A percentile compares a stretch with the other conserved stretches of the same genome.
Conservation (phyloP, 495 filamentous ascomycete genomes). For the Echria macrotheca region DNA sequence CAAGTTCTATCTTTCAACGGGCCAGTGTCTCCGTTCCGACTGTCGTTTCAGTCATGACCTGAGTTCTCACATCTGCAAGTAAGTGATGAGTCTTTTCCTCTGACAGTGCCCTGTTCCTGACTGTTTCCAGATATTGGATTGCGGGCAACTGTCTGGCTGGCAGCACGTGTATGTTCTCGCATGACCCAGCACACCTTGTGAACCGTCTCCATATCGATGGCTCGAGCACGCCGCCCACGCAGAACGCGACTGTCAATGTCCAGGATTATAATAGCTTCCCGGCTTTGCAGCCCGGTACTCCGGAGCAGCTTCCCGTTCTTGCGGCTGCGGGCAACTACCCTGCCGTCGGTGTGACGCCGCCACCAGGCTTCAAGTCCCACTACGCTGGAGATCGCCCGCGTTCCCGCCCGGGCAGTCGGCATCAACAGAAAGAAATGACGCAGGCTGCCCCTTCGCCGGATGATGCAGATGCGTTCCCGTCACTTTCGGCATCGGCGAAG, state of each 20-base stretch:
- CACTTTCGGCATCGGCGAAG: slow-evolving; percentile 75
- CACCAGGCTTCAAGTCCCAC: slow-evolving; percentile 55
- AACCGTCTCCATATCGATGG: slow-evolving; percentile 62
- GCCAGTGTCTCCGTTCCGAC: slow-evolving; percentile 88
- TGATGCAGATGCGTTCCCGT: slow-evolving; percentile 93
- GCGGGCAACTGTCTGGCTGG: slow-evolving; percentile 95
- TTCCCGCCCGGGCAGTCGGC: slow-evolving; percentile 83
- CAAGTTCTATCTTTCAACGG: slow-evolving; percentile 90
- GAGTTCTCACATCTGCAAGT: slow-evolving; percentile 97
- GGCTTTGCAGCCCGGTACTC: slow-evolving; percentile 57
- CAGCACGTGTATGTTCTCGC: slow-evolving; percentile 92
- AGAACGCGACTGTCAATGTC: slow-evolving; percentile 64
- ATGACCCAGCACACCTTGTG: slow-evolving; percentile 81
- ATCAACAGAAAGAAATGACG: slow-evolving; percentile 64
- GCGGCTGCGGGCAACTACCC: slow-evolving; percentile 48
- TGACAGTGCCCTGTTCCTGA: slow-evolving; percentile 21
- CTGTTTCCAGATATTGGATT: slow-evolving; percentile 73
- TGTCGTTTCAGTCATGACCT: slow-evolving; percentile 97
- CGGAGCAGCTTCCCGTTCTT: slow-evolving; percentile 54
- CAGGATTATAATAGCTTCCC: slow-evolving; percentile 91
- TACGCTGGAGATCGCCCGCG: slow-evolving; percentile 59
- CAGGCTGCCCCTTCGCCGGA: slow-evolving; percentile 74
- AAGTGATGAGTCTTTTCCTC: slow-evolving; percentile 37
- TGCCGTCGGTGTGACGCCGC: slow-evolving; percentile 49
- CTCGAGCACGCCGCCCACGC: slow-evolving; percentile 54